Evolutionary conservation across 495 filamentous ascomycete genomes (phyloP).

Genomic region (Glarea lozoyensis): DNA sequence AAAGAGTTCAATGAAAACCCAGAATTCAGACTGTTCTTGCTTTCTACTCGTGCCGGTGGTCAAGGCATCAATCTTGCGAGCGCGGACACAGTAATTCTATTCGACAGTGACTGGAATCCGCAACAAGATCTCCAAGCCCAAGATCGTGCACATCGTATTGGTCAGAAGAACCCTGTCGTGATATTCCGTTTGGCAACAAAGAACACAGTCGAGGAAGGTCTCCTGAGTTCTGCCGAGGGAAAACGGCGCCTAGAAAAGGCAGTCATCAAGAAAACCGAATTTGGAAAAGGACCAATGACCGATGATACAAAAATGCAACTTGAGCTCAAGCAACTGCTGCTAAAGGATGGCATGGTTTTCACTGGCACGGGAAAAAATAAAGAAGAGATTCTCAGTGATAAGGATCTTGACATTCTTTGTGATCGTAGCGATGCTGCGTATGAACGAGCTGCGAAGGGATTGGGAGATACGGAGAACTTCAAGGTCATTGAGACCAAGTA

Average conservation of each 20-base stretch:
- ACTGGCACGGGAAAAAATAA: conserved; percentile 43
- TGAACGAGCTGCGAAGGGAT: conserved; percentile 62
- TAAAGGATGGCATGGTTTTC: conserved; percentile 57
- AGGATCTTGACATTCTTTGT: conserved; percentile 69
- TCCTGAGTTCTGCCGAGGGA: conserved; percentile 81
- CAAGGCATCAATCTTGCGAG: conserved; percentile 96
- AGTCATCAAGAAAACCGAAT: conserved; percentile 87
- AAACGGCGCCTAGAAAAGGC: conserved; percentile 93
- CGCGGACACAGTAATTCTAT: conserved; percentile 93
- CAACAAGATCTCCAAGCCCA: conserved; percentile 96
- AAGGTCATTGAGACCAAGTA: conserved; percentile 59
- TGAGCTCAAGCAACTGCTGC: conserved; percentile 47
- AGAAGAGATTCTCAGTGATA: conserved; percentile 56
- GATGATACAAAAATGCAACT: conserved; percentile 48
- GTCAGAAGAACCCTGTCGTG: conserved; percentile 83
- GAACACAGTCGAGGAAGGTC: conserved; percentile 81
- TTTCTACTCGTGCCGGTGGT: conserved; percentile 85
- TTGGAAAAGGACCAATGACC: conserved; percentile 52
- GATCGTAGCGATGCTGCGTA: conserved; percentile 87
- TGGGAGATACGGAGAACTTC: conserved; percentile 53
- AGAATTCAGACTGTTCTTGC: conserved; percentile 68
- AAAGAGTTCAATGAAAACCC: conserved; percentile 70
- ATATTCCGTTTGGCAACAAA: conserved; percentile 94
- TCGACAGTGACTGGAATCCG: conserved; percentile 97
- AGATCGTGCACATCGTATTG: conserved; percentile 90